These are phyloP conservation scores for Nemania sp. DNA, from an alignment of 2,329 filamentous ascomycete genomes.

Conservation along the genomic window DNA sequence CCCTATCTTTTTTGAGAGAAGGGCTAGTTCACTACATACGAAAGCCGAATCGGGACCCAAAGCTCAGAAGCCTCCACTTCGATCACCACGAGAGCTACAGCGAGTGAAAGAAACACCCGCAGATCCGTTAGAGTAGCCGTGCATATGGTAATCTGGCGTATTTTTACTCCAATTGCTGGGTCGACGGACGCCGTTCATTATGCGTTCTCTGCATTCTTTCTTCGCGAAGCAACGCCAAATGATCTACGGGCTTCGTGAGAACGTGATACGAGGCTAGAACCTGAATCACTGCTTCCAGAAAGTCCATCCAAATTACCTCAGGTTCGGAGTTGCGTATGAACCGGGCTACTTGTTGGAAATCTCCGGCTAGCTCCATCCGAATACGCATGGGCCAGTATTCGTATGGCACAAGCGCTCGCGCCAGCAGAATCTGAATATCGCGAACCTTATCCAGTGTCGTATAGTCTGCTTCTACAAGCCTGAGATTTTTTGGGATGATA, in stretches of 20 bases:
- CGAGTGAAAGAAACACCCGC: slow-evolving; percentile 4
- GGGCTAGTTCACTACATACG: slow-evolving; percentile 5
- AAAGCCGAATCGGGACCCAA: slow-evolving; percentile 14
- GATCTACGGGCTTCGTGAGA: neutral
- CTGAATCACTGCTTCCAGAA: neutral
- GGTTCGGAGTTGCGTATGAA: too few species aligned
- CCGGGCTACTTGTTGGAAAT: too few species aligned
- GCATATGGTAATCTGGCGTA: neutral
- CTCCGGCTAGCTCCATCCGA: too few species aligned
- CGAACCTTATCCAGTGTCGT: too few species aligned
- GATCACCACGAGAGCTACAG: slow-evolving; percentile 11
- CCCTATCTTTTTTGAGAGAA: neutral
- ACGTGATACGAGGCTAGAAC: neutral
- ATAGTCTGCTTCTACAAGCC: too few species aligned
- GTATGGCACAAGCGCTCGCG: too few species aligned
- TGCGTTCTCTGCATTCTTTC: neutral
- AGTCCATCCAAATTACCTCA: neutral
- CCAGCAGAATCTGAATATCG: too few species aligned
- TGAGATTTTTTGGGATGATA: too few species aligned
- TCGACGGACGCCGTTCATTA: neutral
- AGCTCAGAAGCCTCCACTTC: slow-evolving; percentile 11
- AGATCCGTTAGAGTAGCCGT: neutral
- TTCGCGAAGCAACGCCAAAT: neutral
- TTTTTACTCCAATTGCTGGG: slow-evolving; percentile 12
- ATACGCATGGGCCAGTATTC: too few species aligned